phyloP scores from a whole-genome alignment of 192 early-diverging fungal species.

The Linnemannia exigua region DNA sequence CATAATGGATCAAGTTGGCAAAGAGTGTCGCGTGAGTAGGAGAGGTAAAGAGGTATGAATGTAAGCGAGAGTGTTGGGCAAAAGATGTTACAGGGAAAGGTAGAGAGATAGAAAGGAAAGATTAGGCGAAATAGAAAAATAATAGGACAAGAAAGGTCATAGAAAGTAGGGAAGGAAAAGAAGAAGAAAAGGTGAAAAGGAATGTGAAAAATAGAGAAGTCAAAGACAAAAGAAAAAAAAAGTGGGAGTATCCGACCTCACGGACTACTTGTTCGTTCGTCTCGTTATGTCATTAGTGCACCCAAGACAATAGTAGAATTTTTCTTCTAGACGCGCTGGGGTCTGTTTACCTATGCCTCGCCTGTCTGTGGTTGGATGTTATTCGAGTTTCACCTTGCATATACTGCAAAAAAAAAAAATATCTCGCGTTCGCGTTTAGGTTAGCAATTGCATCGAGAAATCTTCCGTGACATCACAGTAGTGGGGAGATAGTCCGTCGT shows the following conservation, averaged over 20 bases:
- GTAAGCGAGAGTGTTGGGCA: background rate
- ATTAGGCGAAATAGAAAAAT: background rate
- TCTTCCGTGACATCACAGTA: background rate
- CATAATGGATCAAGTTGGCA: slow-evolving; percentile 3
- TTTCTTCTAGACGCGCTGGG: background rate
- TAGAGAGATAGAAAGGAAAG: background rate
- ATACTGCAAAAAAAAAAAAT: background rate
- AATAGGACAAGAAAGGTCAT: background rate
- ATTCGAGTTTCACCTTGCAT: background rate
- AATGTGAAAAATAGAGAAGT: background rate
- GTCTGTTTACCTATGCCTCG: background rate
- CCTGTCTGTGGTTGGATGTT: background rate
- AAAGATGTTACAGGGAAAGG: background rate
- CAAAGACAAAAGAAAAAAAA: background rate
- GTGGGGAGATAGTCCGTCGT: too few relatives aligned
- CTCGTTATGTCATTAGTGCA: background rate
- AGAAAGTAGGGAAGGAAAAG: background rate
- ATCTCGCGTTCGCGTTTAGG: background rate
- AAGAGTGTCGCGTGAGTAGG: background rate
- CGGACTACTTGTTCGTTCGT: background rate
- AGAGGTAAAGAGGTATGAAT: background rate
- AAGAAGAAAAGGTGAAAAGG: background rate
- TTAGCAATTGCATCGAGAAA: background rate
- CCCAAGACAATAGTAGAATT: background rate
- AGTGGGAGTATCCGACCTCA: background rate